Evolutionary conservation across 2,329 filamentous ascomycete species (phyloP).

Genomic region (Cryoendolithus antarcticus): DNA sequence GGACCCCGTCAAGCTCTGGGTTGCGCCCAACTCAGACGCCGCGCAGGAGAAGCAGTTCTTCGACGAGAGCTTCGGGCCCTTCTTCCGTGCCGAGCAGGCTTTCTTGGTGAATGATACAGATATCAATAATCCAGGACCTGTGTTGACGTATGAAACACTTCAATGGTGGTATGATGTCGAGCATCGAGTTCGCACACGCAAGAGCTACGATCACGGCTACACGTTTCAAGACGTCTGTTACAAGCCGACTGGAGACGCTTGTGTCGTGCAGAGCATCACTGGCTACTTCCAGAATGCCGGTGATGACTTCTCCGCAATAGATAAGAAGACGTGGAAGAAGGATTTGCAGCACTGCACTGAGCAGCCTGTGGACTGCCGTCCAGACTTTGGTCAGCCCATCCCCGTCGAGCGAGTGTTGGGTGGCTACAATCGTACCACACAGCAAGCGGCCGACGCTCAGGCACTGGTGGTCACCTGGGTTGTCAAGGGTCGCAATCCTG

Average conservation of each 20-base stretch:
- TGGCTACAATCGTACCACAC: slow-evolving; percentile 52
- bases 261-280: slow-evolving; percentile 81
- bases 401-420: slow-evolving; percentile 78
- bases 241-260: slow-evolving; percentile 79
- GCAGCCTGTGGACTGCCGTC: slow-evolving; percentile 61
- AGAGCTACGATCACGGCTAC: slow-evolving; percentile 55
- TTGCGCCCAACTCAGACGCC: slow-evolving; percentile 83
- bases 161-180: slow-evolving; percentile 93
- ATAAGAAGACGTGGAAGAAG: slow-evolving; percentile 57
- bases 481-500: slow-evolving; percentile 72
- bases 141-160: slow-evolving; percentile 78
- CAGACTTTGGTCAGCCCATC: slow-evolving; percentile 78
- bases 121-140: slow-evolving; percentile 52
- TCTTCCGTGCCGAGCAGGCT: slow-evolving; percentile 85
- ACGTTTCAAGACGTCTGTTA: slow-evolving; percentile 83
- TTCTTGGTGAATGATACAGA: slow-evolving; percentile 85
- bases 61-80: slow-evolving; percentile 84
- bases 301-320: slow-evolving; percentile 31
- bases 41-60: slow-evolving; percentile 92
- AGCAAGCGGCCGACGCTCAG: slow-evolving; percentile 51
- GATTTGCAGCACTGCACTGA: slow-evolving; percentile 61
- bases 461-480: slow-evolving; percentile 92
- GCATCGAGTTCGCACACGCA: slow-evolving; percentile 57
- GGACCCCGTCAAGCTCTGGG: slow-evolving; percentile 86
- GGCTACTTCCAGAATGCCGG: slow-evolving; percentile 66